These are phyloP conservation scores for Claviceps paspali DNA, from an alignment of 2,329 filamentous ascomycete species.

Conservation along the genomic window DNA sequence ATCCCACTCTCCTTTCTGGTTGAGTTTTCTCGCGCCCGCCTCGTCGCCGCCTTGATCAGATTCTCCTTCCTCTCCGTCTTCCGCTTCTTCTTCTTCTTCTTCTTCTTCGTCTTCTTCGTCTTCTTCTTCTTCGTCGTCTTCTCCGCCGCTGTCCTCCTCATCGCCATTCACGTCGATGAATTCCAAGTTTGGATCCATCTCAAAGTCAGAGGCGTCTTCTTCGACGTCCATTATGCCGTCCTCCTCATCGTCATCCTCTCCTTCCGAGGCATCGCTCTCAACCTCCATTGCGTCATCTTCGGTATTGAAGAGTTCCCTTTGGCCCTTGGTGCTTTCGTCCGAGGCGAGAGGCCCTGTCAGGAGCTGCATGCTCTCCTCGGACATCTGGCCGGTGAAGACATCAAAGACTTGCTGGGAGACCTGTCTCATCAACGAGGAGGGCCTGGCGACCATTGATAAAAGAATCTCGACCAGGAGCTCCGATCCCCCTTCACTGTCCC, in stretches of 20 bases:
- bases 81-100: constrained; percentile 23
- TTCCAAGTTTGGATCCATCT: constrained; percentile 32
- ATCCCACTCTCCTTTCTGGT: constrained; percentile 25
- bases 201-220: constrained; percentile 6
- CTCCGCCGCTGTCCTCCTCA: constrained; percentile 19
- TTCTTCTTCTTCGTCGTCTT: constrained; percentile 11
- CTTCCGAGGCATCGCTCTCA: constrained; percentile 26
- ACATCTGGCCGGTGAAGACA: constrained; percentile 63
- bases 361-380: constrained; percentile 52
- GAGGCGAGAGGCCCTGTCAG: constrained; percentile 55
- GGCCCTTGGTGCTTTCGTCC: constrained; percentile 68
- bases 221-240: constrained; percentile 10
- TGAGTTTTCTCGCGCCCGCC: constrained; percentile 23
- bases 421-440: constrained; percentile 70
- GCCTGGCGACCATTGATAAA: constrained; percentile 76
- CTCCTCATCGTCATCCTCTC: constrained; percentile 21
- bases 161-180: constrained; percentile 30
- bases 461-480: constrained; percentile 75
- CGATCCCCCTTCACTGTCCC: constrained; percentile 41
- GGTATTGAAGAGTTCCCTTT: constrained; percentile 69
- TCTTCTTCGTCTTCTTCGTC: constrained; percentile 10
- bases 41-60: constrained; percentile 27
- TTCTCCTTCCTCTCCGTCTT: neutral
- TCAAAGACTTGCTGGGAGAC: constrained; percentile 80
- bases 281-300: constrained; percentile 44